Evolutionary conservation across 31 red algal species (phyloP).

Genomic region (Pterothamnion heteromorphum): DNA sequence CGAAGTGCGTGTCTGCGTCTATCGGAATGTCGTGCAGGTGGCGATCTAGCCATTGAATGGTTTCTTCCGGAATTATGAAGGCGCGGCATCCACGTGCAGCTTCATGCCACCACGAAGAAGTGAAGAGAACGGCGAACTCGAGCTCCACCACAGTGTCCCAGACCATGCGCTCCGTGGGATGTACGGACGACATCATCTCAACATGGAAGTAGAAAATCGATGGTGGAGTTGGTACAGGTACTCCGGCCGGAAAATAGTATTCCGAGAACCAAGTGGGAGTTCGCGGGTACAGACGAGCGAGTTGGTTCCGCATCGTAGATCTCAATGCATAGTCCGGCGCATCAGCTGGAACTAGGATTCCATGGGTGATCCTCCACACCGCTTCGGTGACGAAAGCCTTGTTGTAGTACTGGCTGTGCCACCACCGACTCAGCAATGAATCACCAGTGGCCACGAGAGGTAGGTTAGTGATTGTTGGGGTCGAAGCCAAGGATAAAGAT

Average conservation of each 20-base stretch:
- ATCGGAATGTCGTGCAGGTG: neutral
- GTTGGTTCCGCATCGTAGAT: neutral
- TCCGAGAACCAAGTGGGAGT: neutral
- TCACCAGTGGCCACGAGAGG: neutral
- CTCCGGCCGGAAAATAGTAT: neutral
- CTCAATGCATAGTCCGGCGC: neutral
- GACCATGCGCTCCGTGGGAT: neutral
- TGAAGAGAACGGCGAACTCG: neutral
- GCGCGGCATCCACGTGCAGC: neutral
- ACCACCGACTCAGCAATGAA: neutral
- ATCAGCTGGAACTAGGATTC: neutral
- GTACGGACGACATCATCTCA: neutral
- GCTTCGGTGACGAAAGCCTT: neutral
- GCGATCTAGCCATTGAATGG: neutral
- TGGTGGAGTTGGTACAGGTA: neutral
- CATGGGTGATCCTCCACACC: neutral
- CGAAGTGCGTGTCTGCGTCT: neutral
- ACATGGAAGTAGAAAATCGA: neutral
- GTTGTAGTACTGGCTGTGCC: neutral
- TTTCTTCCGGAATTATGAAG: neutral
- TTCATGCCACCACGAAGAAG: neutral
- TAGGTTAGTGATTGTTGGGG: neutral
- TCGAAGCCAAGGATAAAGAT: too few species aligned
- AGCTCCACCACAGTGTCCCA: neutral
- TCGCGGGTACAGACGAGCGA: neutral